A percentile compares a stretch with the other conserved stretches of the same genome.
Evolutionary conservation across 371 early-diverging fungal species (phyloP).

Genomic region (Circinella umbellata): DNA sequence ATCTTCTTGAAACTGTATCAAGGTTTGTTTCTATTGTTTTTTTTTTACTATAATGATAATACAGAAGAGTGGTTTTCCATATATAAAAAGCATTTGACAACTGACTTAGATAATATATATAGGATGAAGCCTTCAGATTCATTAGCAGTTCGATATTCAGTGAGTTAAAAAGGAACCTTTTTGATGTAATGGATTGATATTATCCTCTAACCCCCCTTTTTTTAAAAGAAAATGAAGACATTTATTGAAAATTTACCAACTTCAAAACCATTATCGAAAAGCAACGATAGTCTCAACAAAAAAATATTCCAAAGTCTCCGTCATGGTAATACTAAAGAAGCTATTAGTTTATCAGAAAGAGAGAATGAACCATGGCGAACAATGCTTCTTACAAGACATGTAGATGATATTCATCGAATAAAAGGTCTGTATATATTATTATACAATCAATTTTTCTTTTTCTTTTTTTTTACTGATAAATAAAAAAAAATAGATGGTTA

Average conservation of each 20-base stretch:
- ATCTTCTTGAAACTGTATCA: background rate
- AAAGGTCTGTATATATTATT: background rate
- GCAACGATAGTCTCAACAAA: slow-evolving; percentile 9
- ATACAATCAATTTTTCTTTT: background rate
- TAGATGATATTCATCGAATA: background rate
- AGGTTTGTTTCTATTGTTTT: background rate
- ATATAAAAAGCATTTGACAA: background rate
- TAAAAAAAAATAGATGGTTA: background rate
- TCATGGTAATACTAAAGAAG: slow-evolving; percentile 3
- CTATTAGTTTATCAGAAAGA: background rate
- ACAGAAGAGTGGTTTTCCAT: background rate
- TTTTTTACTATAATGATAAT: background rate
- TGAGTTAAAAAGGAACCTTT: background rate
- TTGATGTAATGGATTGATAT: background rate
- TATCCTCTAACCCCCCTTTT: background rate
- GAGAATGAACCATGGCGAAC: slow-evolving; percentile 13
- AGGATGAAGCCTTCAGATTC: slow-evolving; percentile 2
- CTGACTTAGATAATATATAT: background rate
- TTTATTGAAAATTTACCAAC: slow-evolving; percentile 6
- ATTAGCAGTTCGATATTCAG: background rate
- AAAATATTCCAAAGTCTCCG: slow-evolving; percentile 9
- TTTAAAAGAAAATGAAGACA: slow-evolving; percentile 4
- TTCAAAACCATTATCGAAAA: background rate
- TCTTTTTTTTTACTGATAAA: background rate
- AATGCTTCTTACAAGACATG: slow-evolving; percentile 6